phyloP scores from a whole-genome alignment of 2,329 filamentous ascomycete species.

The Alternaria ventricosa region DNA sequence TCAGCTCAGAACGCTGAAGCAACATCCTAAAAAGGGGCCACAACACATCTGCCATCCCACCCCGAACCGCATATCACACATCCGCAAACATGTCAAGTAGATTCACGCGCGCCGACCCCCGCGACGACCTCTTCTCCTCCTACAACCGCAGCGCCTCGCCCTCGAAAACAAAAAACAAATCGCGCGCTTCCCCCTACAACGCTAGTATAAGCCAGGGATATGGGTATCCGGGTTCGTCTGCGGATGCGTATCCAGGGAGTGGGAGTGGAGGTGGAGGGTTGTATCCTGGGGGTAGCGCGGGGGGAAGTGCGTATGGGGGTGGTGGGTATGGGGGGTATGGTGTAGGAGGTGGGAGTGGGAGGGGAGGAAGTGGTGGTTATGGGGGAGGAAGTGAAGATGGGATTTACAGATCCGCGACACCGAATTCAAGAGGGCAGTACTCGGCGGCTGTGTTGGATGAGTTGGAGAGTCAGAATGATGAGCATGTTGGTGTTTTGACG shows the following conservation, averaged over 20 bases:
- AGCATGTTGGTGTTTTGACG: slow-evolving; percentile 86
- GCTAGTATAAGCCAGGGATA: slow-evolving; percentile 33
- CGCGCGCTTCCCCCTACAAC: slow-evolving; percentile 28
- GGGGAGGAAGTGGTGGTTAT: neutral
- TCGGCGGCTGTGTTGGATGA: slow-evolving; percentile 90
- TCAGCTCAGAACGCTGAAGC: neutral
- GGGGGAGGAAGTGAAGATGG: neutral
- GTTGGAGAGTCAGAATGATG: slow-evolving; percentile 94
- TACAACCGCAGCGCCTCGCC: slow-evolving; percentile 49
- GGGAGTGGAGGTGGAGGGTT: slow-evolving; percentile 11
- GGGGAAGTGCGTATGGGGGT: neutral
- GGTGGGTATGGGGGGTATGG: slow-evolving; percentile 10
- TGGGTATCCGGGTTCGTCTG: slow-evolving; percentile 16
- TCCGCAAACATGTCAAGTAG: slow-evolving; percentile 32
- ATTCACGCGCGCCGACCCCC: slow-evolving; percentile 37
- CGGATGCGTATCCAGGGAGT: slow-evolving; percentile 40
- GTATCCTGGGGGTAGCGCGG: slow-evolving; percentile 11
- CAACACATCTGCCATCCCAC: neutral
- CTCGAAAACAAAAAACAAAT: slow-evolving; percentile 42
- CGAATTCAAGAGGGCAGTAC: slow-evolving; percentile 78
- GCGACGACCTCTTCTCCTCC: slow-evolving; percentile 50
- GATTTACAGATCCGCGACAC: slow-evolving; percentile 51
- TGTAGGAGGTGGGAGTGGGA: slow-evolving; percentile 1
- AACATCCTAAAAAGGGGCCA: too few species aligned
- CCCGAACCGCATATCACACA: neutral